Evolutionary conservation across 371 early-diverging fungal genomes (phyloP), one percentile per base, ranked within the genome.

Genomic region (Mortierella sp.): DNA sequence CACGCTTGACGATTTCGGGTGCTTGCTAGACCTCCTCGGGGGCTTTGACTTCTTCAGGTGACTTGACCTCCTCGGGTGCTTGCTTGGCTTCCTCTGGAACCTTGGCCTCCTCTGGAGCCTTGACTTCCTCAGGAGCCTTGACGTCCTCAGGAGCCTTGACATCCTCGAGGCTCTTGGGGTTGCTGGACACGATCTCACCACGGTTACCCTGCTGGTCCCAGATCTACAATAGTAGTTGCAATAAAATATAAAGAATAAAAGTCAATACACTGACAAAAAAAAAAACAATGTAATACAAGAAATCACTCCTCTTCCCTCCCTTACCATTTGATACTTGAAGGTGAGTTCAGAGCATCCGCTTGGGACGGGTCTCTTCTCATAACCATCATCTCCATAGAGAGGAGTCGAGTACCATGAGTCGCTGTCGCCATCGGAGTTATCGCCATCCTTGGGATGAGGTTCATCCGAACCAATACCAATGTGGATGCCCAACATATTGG

Each of bases 201-300:
- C 45, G 37, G 55, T 67, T 30, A 1, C 77, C 71, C 18, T 77
- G 77, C 45, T 71, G 77, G 43, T 77, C 77, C 77, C 77, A 77
- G 52, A 77, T 67, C 77, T 77, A 64, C 14, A 35, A 22, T 32
- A 58, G n/a, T n/a, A n/a, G n/a, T n/a, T n/a, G n/a, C n/a, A n/a
- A n/a, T n/a, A n/a, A n/a, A n/a, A n/a, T n/a, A n/a, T n/a, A n/a
- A 37, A 22, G 16, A 24, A 70, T 18, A 57, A 18, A 40, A 37
- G 8, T 20, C 43, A 39, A 47, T 0, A 51, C 10, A 52, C 10
- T n/a, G 16, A 40, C 11, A 49, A 4, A 0, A 26, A 35, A 24
- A 70, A 22, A 57, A 18, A 62, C 5, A 37, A 37, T 14, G 55
- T 6, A 22, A 66, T 1, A n/a, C 1, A 49, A 24, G 18, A 16